Conservation (phyloP, 129 eudicot species). For the Deinandra increscens region DNA sequence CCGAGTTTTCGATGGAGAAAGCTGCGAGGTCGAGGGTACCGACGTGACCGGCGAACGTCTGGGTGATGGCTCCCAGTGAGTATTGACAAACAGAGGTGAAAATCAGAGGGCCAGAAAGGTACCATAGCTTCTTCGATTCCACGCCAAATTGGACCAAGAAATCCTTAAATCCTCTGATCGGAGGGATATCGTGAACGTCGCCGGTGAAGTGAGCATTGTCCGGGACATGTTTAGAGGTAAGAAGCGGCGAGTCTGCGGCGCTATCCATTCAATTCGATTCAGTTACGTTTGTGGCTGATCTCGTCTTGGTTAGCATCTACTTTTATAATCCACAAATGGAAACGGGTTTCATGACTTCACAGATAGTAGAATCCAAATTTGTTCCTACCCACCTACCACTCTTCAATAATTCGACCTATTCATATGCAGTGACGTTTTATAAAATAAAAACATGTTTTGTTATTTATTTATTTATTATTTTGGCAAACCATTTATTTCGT, state of each 20-base stretch:
- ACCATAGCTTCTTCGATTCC: slow-evolving; percentile 56
- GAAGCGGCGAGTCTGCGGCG: slow-evolving; percentile 27
- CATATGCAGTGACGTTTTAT: too few species aligned
- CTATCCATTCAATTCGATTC: slow-evolving; percentile 36
- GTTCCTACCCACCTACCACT: too few species aligned
- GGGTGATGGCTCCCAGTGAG: slow-evolving; percentile 55
- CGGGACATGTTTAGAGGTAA: slow-evolving; percentile 12
- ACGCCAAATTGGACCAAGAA: slow-evolving; percentile 42
- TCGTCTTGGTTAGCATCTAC: too few species aligned
- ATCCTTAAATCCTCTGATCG: slow-evolving; percentile 33
- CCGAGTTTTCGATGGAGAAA: slow-evolving; percentile 41
- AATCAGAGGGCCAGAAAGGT: slow-evolving; percentile 53
- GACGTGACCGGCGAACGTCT: slow-evolving; percentile 46
- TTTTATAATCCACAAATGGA: too few species aligned
- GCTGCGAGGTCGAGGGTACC: slow-evolving; percentile 47
- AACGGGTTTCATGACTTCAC: too few species aligned
- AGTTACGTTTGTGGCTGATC: too few species aligned
- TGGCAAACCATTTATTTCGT: too few species aligned
- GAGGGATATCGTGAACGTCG: slow-evolving; percentile 44
- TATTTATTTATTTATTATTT: too few species aligned
- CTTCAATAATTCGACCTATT: too few species aligned
- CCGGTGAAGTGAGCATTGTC: slow-evolving; percentile 39
- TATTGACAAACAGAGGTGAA: slow-evolving; percentile 51
- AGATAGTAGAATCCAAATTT: too few species aligned
- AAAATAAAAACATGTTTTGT: too few species aligned